Evolutionary conservation across 2,329 filamentous ascomycete genomes (phyloP).

Genomic region (Verticillium zaregamsianum): DNA sequence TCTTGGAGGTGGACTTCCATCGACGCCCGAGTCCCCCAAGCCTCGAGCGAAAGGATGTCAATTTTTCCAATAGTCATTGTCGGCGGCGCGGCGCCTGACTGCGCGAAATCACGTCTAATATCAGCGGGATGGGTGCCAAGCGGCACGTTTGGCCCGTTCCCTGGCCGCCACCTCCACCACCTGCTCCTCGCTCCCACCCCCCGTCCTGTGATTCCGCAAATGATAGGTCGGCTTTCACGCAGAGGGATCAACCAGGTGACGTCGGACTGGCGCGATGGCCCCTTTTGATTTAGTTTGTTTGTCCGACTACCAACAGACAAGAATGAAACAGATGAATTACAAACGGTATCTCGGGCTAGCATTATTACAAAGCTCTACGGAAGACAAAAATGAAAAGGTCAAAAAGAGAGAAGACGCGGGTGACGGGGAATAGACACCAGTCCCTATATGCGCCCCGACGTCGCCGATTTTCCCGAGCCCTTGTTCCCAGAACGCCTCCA

Average conservation of each 20-base stretch:
- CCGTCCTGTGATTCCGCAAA: background rate
- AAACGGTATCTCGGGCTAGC: background rate
- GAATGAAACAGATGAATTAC: background rate
- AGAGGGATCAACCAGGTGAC: background rate
- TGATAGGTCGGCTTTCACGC: background rate
- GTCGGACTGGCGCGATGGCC: background rate
- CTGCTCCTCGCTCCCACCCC: background rate
- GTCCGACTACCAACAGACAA: background rate
- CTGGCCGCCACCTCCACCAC: background rate
- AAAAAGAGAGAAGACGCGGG: background rate
- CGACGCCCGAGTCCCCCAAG: background rate
- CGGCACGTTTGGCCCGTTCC: background rate
- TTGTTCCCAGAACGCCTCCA: too few species aligned
- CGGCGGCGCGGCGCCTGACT: background rate
- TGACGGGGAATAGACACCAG: too few species aligned
- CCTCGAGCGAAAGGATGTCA: background rate
- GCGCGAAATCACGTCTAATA: background rate
- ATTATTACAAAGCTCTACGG: slow-evolving; percentile 1
- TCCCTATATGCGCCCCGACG: too few species aligned
- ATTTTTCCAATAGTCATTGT: background rate
- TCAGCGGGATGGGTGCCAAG: background rate
- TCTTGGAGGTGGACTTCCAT: background rate
- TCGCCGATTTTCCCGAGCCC: too few species aligned
- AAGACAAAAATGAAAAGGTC: background rate
- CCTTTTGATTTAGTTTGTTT: background rate